Evolutionary conservation across 108 stramenopile species (phyloP).

Genomic region (Nitzschia palea): DNA sequence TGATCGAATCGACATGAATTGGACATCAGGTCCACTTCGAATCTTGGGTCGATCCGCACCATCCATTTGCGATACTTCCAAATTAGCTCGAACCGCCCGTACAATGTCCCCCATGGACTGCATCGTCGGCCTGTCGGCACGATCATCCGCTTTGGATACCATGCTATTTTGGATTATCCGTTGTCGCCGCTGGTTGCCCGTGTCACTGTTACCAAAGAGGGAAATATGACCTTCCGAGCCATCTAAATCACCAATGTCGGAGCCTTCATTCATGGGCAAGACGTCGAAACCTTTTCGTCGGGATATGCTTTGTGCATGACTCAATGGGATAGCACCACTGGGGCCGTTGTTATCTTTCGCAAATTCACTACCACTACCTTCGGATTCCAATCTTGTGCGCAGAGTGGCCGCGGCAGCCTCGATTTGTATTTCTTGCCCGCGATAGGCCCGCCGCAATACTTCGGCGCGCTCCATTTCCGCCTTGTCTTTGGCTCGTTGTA

Average conservation of each 20-base stretch:
- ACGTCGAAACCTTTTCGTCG: constrained; percentile 37
- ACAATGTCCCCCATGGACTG: constrained; percentile 51
- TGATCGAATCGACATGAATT: constrained; percentile 39
- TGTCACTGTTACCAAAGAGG: constrained; percentile 1
- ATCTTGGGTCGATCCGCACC: constrained; percentile 2
- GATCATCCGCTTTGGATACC: not conserved
- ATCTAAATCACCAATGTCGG: constrained; percentile 2
- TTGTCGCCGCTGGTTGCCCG: constrained; percentile 27
- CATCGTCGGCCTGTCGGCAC: constrained; percentile 26
- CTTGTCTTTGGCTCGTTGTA: constrained; percentile 48
- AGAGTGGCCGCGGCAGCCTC: constrained; percentile 9
- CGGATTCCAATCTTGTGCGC: not conserved
- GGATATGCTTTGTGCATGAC: constrained; percentile 13
- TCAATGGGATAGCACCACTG: constrained; percentile 15
- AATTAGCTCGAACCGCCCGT: constrained; percentile 32
- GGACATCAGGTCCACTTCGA: constrained; percentile 13
- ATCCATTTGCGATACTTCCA: constrained; percentile 2
- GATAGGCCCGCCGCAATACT: constrained; percentile 33
- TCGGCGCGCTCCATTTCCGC: constrained; percentile 49
- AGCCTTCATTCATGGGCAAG: constrained; percentile 11
- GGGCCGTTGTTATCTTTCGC: not conserved
- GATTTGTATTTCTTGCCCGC: constrained; percentile 44
- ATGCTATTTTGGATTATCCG: constrained; percentile 28
- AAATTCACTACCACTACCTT: too few species aligned
- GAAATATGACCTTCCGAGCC: not conserved